Conservation (phyloP, 208 protist genomes). For the Leishmania mexicana region DNA sequence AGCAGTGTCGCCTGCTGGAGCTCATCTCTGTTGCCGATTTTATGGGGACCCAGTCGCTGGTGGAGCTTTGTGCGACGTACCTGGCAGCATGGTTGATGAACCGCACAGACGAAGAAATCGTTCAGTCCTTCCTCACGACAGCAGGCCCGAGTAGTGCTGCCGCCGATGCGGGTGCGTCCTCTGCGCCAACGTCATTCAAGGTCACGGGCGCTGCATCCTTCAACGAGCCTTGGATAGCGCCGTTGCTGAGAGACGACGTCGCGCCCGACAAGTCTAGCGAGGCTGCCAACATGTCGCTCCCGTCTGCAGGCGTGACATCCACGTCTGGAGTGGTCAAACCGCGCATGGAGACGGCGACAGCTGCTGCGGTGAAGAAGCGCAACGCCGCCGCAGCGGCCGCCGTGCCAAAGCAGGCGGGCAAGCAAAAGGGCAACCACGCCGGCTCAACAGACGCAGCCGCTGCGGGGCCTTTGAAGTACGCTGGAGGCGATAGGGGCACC, state of each 20-base stretch:
- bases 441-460: neutral
- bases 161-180: neutral
- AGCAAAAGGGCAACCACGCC: neutral
- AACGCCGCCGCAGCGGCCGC: neutral
- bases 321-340: neutral
- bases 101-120: conserved; percentile 50
- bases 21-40: conserved; percentile 64
- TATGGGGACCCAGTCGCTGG: conserved; percentile 46
- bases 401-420: neutral
- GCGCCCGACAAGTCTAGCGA: neutral
- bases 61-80: conserved; percentile 45
- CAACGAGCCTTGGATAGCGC: conserved; percentile 21
- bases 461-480: neutral
- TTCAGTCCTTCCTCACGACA: conserved; percentile 42
- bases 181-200: neutral
- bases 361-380: neutral
- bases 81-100: conserved; percentile 68
- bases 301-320: neutral
- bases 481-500: neutral
- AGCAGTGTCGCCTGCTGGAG: conserved; percentile 59
- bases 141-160: neutral
- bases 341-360: neutral
- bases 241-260: neutral
- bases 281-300: neutral
- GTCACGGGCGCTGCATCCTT: conserved; percentile 4